Percentiles rank a stretch among this genome's conserved stretches.
phyloP scores from a whole-genome alignment of 2,329 filamentous ascomycete genomes.

The Sporothrix globosa region DNA sequence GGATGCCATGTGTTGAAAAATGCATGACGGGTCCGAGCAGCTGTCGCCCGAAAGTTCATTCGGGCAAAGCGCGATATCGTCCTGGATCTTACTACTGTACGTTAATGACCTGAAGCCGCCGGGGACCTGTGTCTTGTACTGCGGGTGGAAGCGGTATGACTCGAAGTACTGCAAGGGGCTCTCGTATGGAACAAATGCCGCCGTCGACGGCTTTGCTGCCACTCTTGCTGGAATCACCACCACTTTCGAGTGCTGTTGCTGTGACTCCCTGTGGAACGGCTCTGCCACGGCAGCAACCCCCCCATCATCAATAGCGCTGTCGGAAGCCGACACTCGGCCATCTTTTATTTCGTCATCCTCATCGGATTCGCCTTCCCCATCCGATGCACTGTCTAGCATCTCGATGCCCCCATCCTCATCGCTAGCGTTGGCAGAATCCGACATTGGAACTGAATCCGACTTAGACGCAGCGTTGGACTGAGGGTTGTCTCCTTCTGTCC shows the following conservation, averaged over 20 bases:
- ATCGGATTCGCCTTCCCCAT: slow-evolving; percentile 26
- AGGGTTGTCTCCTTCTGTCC: not conserved
- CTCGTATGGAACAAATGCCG: slow-evolving; percentile 64
- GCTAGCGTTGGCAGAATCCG: not conserved
- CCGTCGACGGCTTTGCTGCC: not conserved
- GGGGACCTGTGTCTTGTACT: slow-evolving; percentile 68
- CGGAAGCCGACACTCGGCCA: too few relatives aligned
- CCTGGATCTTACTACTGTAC: slow-evolving; percentile 88
- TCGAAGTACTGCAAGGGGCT: slow-evolving; percentile 83
- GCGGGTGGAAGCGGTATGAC: slow-evolving; percentile 86
- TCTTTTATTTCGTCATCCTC: not conserved
- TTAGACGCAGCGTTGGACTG: not conserved
- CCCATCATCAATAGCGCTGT: too few relatives aligned
- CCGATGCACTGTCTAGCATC: slow-evolving; percentile 7
- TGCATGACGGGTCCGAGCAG: slow-evolving; percentile 73
- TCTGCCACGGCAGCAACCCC: slow-evolving; percentile 30
- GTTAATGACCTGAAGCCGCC: slow-evolving; percentile 87
- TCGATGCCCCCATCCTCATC: not conserved
- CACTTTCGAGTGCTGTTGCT: not conserved
- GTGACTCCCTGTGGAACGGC: slow-evolving; percentile 1
- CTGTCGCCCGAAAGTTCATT: slow-evolving; percentile 70
- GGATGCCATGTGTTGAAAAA: slow-evolving; percentile 76
- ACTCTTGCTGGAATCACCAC: not conserved
- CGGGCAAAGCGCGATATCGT: slow-evolving; percentile 72
- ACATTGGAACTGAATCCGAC: slow-evolving; percentile 15